Conservation (phyloP, 2,329 filamentous ascomycete genomes). For the Sclerotinia minor region DNA sequence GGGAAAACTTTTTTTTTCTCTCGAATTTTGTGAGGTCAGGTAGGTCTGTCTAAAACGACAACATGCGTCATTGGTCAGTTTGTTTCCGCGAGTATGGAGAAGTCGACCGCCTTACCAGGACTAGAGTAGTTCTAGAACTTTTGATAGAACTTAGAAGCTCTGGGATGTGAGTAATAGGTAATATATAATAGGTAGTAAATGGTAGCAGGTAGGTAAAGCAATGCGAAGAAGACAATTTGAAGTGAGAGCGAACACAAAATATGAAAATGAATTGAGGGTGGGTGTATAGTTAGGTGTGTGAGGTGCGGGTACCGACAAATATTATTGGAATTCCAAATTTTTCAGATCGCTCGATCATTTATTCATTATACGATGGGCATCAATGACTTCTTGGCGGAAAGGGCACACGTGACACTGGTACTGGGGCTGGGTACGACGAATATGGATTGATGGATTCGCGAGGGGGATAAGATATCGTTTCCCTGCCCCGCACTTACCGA, state of each 20-base stretch:
- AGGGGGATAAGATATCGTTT: too few species aligned
- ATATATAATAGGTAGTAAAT: too few species aligned
- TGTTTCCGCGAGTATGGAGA: not conserved
- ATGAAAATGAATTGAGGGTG: not conserved
- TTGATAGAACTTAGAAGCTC: constrained; percentile 7
- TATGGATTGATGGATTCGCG: too few species aligned
- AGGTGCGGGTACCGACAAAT: not conserved
- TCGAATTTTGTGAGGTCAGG: not conserved
- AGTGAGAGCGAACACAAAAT: not conserved
- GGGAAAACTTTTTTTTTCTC: constrained; percentile 23
- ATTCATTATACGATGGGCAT: constrained; percentile 9
- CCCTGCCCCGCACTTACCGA: not conserved
- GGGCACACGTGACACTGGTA: too few species aligned
- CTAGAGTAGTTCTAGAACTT: not conserved
- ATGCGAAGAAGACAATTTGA: too few species aligned
- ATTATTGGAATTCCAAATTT: not conserved
- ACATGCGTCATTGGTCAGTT: constrained; percentile 22
- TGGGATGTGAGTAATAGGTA: not conserved
- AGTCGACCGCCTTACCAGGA: not conserved
- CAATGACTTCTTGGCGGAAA: constrained; percentile 17
- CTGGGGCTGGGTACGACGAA: too few species aligned
- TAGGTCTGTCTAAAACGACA: not conserved
- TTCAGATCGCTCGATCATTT: constrained; percentile 17
- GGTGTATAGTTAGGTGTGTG: too few species aligned
- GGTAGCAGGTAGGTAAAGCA: not conserved